A percentile compares a stretch with the other conserved stretches of the same genome.
phyloP scores from a whole-genome alignment of 257 asterid genomes.

The Euphrasia confusa region DNA sequence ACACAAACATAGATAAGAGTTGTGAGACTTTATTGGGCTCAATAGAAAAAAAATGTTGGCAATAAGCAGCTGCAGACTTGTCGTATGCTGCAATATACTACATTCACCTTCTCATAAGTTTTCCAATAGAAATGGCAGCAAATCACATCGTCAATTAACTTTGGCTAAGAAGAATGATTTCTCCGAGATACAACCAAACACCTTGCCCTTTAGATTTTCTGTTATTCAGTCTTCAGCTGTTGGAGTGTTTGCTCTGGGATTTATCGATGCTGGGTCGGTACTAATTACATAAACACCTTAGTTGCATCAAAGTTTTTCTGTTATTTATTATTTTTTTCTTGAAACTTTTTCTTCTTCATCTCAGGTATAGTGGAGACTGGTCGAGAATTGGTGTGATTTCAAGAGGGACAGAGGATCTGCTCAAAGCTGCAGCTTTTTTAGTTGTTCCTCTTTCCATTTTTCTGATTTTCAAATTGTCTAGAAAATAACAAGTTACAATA shows the following conservation, averaged over 20 bases:
- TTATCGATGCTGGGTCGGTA: slow-evolving; percentile 82
- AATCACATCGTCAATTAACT: not conserved
- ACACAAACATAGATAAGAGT: no score
- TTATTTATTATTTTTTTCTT: no score
- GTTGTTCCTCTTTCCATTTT: slow-evolving; percentile 60
- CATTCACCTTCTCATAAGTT: slow-evolving; percentile 11
- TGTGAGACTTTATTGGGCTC: no score
- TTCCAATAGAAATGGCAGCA: slow-evolving; percentile 16
- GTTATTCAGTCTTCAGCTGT: slow-evolving; percentile 41
- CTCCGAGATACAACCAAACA: slow-evolving; percentile 27
- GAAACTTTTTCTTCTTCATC: no score
- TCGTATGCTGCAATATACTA: slow-evolving; percentile 14
- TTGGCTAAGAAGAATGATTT: slow-evolving; percentile 41
- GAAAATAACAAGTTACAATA: not conserved
- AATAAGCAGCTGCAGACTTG: slow-evolving; percentile 22
- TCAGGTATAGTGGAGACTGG: slow-evolving; percentile 96
- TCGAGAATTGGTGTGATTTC: slow-evolving; percentile 81
- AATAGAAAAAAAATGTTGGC: not conserved
- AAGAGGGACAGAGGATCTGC: slow-evolving; percentile 50
- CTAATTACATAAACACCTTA: not conserved
- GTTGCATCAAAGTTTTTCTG: not conserved
- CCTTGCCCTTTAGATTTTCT: slow-evolving; percentile 27
- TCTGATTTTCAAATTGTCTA: slow-evolving; percentile 33
- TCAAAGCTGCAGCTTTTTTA: slow-evolving; percentile 62
- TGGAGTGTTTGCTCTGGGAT: slow-evolving; percentile 65